phyloP scores from a whole-genome alignment of 129 eudicot genomes.

The Calendula officinalis region DNA sequence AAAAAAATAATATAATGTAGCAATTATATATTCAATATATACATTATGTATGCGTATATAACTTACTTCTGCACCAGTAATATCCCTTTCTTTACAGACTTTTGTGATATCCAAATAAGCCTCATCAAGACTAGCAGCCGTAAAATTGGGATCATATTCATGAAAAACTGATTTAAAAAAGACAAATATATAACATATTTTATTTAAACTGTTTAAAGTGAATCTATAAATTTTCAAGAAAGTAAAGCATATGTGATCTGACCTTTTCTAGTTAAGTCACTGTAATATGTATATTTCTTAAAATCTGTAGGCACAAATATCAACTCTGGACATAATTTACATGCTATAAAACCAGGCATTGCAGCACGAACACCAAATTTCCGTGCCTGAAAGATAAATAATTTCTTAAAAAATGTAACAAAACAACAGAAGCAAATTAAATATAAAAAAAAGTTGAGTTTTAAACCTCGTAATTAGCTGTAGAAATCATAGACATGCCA shows the following conservation, averaged over 20 bases:
- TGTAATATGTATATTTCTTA: constrained; percentile 80
- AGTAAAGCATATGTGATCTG: constrained; percentile 4
- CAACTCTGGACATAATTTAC: constrained; percentile 88
- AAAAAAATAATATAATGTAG: neutral
- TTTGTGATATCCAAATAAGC: constrained; percentile 94
- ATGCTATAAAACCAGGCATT: constrained; percentile 98
- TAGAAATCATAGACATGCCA: constrained; percentile 92
- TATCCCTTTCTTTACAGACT: constrained; percentile 64
- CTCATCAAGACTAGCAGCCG: constrained; percentile 94
- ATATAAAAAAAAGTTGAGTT: neutral
- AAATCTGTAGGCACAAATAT: constrained; percentile 86
- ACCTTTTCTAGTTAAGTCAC: constrained; percentile 95
- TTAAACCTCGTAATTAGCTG: constrained; percentile 97
- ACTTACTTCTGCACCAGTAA: constrained; percentile 76
- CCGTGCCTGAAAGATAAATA: constrained; percentile 60
- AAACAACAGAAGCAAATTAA: neutral
- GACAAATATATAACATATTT: neutral
- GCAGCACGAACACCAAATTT: constrained; percentile 99
- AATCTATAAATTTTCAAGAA: neutral
- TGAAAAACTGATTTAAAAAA: constrained; percentile 49
- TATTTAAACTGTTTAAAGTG: neutral
- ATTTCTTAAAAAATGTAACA: constrained; percentile 9
- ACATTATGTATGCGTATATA: neutral
- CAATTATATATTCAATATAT: constrained; percentile 3
- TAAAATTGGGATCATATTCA: constrained; percentile 78